These are phyloP conservation scores for Triglochin maritima DNA, from an alignment of 106 monocot genomes.

Conservation along the genomic window DNA sequence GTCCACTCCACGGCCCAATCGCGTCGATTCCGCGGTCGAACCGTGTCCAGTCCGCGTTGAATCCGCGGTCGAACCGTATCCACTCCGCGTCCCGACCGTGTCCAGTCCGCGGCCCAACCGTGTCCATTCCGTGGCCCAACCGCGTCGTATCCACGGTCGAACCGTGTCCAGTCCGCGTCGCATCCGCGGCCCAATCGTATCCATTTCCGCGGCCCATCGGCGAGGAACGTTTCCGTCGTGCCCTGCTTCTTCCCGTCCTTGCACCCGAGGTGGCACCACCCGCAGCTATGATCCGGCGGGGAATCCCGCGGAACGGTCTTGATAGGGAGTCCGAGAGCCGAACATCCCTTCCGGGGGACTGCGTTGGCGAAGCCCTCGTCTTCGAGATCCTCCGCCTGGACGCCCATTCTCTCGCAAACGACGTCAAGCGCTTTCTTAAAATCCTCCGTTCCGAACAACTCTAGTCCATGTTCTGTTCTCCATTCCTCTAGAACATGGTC, in stretches of 20 bases:
- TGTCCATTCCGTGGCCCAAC: too few relatives aligned
- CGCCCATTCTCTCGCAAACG: constrained; percentile 56
- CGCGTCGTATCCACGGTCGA: too few relatives aligned
- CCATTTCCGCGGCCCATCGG: too few relatives aligned
- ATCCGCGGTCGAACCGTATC: too few relatives aligned
- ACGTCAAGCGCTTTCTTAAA: constrained; percentile 40
- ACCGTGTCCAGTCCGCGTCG: too few relatives aligned
- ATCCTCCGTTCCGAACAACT: constrained; percentile 48
- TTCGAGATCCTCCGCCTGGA: constrained; percentile 16
- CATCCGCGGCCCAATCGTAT: too few relatives aligned
- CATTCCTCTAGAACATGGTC: constrained; percentile 16
- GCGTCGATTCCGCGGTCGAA: too few relatives aligned
- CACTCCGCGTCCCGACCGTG: too few relatives aligned
- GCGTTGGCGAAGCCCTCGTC: constrained; percentile 29
- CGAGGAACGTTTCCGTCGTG: constrained; percentile 14
- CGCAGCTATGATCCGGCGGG: constrained; percentile 14
- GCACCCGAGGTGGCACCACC: constrained; percentile 26
- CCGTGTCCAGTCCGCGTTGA: too few relatives aligned
- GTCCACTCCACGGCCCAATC: too few relatives aligned
- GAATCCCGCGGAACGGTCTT: constrained; percentile 8
- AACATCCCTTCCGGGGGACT: constrained; percentile 14
- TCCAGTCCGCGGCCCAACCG: too few relatives aligned
- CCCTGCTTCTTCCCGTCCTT: constrained; percentile 17
- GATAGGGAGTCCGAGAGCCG: constrained; percentile 6
- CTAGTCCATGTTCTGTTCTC: constrained; percentile 23